phyloP scores from a whole-genome alignment of 352 stramenopile species.

The Elongisporangium anandrum region DNA sequence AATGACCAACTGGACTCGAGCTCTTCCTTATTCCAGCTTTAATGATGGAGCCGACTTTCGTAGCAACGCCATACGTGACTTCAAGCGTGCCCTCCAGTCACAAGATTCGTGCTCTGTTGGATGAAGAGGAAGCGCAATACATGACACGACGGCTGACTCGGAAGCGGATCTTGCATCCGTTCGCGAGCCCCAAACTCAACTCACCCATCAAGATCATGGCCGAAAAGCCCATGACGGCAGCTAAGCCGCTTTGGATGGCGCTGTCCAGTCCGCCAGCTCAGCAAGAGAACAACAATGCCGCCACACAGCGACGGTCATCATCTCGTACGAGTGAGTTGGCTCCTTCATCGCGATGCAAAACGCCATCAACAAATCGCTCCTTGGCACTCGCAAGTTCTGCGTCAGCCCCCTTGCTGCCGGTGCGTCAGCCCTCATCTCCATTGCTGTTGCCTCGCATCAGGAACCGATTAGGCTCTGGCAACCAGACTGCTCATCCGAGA shows the following conservation, averaged over 20 bases:
- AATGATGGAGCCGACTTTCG: slow-evolving; percentile 50
- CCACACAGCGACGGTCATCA: background rate
- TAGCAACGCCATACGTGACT: slow-evolving; percentile 47
- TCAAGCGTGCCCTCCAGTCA: slow-evolving; percentile 24
- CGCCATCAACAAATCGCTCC: background rate
- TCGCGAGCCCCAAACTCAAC: slow-evolving; percentile 56
- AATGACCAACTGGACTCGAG: background rate
- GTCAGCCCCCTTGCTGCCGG: background rate
- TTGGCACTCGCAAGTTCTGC: background rate
- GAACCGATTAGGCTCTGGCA: background rate
- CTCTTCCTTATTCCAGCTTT: too few species aligned
- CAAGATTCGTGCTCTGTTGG: slow-evolving; percentile 47
- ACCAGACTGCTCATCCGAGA: background rate
- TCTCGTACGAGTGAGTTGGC: slow-evolving; percentile 3
- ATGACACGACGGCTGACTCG: slow-evolving; percentile 25
- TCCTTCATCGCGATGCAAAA: background rate
- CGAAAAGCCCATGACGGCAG: background rate
- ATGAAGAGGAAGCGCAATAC: slow-evolving; percentile 47
- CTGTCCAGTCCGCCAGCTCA: slow-evolving; percentile 7
- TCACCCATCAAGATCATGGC: slow-evolving; percentile 14
- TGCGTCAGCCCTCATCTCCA: too few species aligned
- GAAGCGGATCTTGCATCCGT: slow-evolving; percentile 35
- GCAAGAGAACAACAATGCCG: background rate
- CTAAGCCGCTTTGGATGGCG: slow-evolving; percentile 18
- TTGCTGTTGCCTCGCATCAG: background rate